Conservation (phyloP, 129 eudicot species). For the Artemisia annua region DNA sequence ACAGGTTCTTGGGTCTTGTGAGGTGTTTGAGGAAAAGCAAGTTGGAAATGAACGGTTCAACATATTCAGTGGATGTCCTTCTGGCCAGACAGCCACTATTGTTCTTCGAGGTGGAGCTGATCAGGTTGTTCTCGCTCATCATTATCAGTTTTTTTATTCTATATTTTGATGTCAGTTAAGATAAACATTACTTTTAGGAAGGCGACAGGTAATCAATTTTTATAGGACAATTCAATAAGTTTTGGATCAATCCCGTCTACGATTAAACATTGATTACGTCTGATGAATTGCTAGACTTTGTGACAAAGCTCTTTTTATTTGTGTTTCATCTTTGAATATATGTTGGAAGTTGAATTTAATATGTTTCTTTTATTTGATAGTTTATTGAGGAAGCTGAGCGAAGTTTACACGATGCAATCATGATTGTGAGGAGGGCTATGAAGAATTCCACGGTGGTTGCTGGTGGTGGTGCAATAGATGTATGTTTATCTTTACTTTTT, state of each 20-base stretch:
- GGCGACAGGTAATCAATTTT: too few species aligned
- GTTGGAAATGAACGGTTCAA: slow-evolving; percentile 91
- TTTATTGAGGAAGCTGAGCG: slow-evolving; percentile 99
- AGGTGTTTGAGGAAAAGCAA: slow-evolving; percentile 75
- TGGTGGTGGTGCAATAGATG: slow-evolving; percentile 99
- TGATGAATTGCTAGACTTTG: too few species aligned
- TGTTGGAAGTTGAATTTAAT: slow-evolving; percentile 15
- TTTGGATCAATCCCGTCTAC: too few species aligned
- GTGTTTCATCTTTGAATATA: background rate
- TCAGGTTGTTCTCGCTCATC: slow-evolving; percentile 46
- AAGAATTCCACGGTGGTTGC: slow-evolving; percentile 96
- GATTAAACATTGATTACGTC: too few species aligned
- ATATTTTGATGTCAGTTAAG: background rate
- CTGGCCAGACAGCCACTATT: slow-evolving; percentile 81
- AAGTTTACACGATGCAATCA: slow-evolving; percentile 98
- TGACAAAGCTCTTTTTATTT: background rate
- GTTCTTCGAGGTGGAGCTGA: slow-evolving; percentile 96
- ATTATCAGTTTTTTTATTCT: background rate
- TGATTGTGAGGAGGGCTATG: slow-evolving; percentile 96
- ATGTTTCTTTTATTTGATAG: slow-evolving; percentile 31
- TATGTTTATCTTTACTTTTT: slow-evolving; percentile 28
- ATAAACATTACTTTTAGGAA: too few species aligned
- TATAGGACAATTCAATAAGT: too few species aligned
- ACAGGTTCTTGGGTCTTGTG: slow-evolving; percentile 92
- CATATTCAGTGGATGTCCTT: slow-evolving; percentile 86